Base-by-base conservation (phyloP, 1,284 basidiomycete species). In the Irpex sp. region DNA sequence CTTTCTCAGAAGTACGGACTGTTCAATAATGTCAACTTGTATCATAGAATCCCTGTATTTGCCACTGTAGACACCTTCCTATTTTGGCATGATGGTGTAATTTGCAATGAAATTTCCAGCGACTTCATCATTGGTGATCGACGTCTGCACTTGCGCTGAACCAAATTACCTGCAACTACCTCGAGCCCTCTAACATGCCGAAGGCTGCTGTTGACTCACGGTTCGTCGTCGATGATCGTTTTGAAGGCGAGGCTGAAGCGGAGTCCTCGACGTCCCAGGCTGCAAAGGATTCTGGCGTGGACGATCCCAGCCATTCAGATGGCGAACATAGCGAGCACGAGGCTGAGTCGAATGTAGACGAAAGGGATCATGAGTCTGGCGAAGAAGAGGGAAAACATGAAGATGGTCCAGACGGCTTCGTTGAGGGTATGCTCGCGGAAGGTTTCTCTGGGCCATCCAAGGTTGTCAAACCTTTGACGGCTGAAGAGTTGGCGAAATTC, bases 401-500 rank as follows among this genome's bases (percentile, higher is more conserved):
- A 15, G 66, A 62, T 49, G 39, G 17, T 9, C 36, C 61, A 2
- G 67, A 66, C 8, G 68, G 67, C 5, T 26, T 75, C 17, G 72
- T 65, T 1, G 75, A 79, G 11, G 82, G 83, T 54, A 85, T 87
- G 84, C 78, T 84, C 65, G 79, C 72, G 1, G 80, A 82, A 65
- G 86, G 87, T 3, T 87, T 87, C 66, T 76, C 83, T 50, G 86
- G 81, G 0, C 83, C 83, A 2, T 71, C 81, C 58, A 84, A 85
- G 71, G 77, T 82, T 3, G 81, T 92, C 50, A 87, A 91, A 69
- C 89, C 89, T 0, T 77, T 93, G 53, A 89, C 87, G 1, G 79
- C 81, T 2, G 88, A 91, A 71, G 89, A 87, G 5, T 79, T 93
- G 46, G 87, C 85, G 51, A 85, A 82, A 11, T 93, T 88, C 75